phyloP scores from a whole-genome alignment of 2,329 filamentous ascomycete species.

The Botrytis elliptica region DNA sequence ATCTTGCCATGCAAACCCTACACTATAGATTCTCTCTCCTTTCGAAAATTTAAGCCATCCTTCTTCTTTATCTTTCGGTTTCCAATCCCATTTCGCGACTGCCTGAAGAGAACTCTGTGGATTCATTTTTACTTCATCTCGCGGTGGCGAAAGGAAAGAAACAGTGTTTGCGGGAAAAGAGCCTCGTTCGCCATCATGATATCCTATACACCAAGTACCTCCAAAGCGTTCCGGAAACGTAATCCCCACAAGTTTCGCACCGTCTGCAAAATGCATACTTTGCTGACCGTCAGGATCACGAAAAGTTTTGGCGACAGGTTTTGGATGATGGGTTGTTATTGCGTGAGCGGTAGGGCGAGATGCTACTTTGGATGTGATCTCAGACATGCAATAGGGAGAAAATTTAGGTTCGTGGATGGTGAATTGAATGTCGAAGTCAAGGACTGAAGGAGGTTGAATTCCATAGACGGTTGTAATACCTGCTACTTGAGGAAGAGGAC shows the following conservation, averaged over 20 bases:
- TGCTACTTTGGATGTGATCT: conserved; percentile 33
- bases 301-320: conserved; percentile 24
- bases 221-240: conserved; percentile 35
- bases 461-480: conserved; percentile 36
- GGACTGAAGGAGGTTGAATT: conserved; percentile 25
- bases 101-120: conserved; percentile 31
- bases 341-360: conserved; percentile 33
- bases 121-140: conserved; percentile 35
- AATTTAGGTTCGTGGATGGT: conserved; percentile 26
- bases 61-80: conserved; percentile 33
- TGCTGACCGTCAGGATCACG: conserved; percentile 35
- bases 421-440: conserved; percentile 39
- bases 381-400: conserved; percentile 28
- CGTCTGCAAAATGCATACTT: conserved; percentile 35
- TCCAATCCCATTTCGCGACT: conserved; percentile 38
- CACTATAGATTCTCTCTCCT: conserved; percentile 34
- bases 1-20: conserved; percentile 36
- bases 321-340: conserved; percentile 32
- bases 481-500: conserved; percentile 34
- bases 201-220: conserved; percentile 37
- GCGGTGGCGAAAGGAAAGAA: conserved; percentile 30
- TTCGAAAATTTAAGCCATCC: conserved; percentile 37
- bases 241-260: conserved; percentile 37
- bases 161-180: conserved; percentile 34
- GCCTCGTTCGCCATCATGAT: conserved; percentile 37